Evolutionary conservation across 2,329 filamentous ascomycete species (phyloP).

Genomic region (Alternaria hordeiaustralica): DNA sequence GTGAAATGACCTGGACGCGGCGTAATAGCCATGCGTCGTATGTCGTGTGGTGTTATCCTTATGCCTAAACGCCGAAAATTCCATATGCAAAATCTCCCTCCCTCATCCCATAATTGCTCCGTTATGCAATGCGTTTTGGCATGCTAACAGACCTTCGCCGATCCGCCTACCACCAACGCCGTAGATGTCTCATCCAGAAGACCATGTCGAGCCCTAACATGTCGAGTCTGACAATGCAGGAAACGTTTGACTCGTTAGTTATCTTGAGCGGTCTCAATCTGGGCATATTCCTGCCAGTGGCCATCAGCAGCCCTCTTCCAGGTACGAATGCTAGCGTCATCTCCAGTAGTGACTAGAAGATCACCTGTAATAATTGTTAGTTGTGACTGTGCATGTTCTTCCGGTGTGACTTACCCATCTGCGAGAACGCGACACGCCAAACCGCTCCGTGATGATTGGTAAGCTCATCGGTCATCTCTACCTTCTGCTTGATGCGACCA

Average conservation of each 20-base stretch:
- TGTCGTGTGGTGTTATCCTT: not conserved
- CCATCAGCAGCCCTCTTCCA: constrained; percentile 59
- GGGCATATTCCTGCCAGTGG: constrained; percentile 57
- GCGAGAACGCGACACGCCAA: constrained; percentile 74
- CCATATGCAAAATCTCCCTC: not conserved
- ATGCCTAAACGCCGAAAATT: constrained; percentile 21
- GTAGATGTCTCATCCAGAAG: not conserved
- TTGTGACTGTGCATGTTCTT: not conserved
- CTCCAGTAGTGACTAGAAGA: constrained; percentile 76
- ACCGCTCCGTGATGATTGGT: constrained; percentile 73
- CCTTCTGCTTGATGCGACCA: constrained; percentile 70
- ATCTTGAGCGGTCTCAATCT: constrained; percentile 52
- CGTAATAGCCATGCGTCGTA: constrained; percentile 15
- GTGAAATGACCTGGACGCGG: constrained; percentile 21
- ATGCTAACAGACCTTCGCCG: not conserved
- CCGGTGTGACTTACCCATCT: constrained; percentile 47
- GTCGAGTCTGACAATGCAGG: not conserved
- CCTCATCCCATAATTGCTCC: not conserved
- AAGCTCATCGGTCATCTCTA: constrained; percentile 69
- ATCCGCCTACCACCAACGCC: constrained; percentile 1
- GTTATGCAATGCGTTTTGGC: not conserved
- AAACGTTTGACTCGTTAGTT: constrained; percentile 14
- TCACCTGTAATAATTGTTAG: constrained; percentile 64
- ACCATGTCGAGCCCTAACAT: not conserved
- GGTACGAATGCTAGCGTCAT: constrained; percentile 68